A percentile compares a stretch with the other conserved stretches of the same genome.
phyloP scores from a whole-genome alignment of 805 yeast species.

The Barnettozyma wickerhamii region DNA sequence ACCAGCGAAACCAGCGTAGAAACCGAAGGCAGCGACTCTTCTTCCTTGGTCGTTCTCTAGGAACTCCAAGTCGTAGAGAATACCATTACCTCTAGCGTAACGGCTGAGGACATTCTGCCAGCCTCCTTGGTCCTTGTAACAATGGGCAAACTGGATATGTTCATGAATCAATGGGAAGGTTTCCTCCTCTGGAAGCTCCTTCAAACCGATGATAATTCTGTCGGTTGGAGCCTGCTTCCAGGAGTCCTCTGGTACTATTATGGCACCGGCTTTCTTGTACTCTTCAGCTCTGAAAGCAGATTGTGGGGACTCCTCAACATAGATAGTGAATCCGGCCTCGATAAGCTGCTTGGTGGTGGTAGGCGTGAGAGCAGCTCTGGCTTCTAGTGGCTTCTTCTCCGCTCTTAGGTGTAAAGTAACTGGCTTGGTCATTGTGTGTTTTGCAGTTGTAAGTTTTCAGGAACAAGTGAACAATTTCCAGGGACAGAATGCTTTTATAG shows the following conservation, averaged over 20 bases:
- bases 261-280: constrained; percentile 77
- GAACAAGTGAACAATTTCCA: no score
- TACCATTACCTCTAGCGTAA: constrained; percentile 89
- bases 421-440: constrained; percentile 24
- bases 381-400: constrained; percentile 95
- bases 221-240: constrained; percentile 92
- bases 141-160: constrained; percentile 98
- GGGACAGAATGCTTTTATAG: no score
- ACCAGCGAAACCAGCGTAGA: constrained; percentile 99
- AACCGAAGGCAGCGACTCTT: constrained; percentile 99
- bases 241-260: constrained; percentile 86
- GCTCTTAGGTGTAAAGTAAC: constrained; percentile 89
- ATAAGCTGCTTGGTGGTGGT: constrained; percentile 77
- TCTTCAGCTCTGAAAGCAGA: constrained; percentile 76
- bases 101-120: constrained; percentile 90
- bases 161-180: constrained; percentile 91
- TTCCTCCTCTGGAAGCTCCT: constrained; percentile 89
- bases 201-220: constrained; percentile 86
- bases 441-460: no score
- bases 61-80: constrained; percentile 90
- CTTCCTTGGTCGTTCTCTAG: constrained; percentile 92
- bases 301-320: constrained; percentile 83
- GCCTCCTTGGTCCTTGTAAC: constrained; percentile 96
- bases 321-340: constrained; percentile 84
- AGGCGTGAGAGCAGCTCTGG: constrained; percentile 96